Evolutionary conservation across 805 yeast species (phyloP).

Genomic region (Wickerhamiella hasegawae): DNA sequence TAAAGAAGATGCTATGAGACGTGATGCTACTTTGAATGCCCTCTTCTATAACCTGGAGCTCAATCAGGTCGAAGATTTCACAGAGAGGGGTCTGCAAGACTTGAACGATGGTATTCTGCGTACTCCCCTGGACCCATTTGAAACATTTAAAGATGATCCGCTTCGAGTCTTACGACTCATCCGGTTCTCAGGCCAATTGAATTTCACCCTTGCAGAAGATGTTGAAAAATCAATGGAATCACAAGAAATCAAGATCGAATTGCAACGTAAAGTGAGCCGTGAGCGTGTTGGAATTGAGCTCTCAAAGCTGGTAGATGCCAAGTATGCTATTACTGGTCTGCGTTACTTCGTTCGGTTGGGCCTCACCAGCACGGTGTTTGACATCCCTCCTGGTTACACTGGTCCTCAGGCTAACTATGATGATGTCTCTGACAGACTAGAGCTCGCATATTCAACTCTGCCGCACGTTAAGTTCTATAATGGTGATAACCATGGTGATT

Average conservation of each 20-base stretch:
- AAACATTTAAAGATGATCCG: conserved; percentile 90
- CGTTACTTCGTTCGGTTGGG: conserved; percentile 37
- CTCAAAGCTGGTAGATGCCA: conserved; percentile 54
- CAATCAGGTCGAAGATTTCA: conserved; percentile 65
- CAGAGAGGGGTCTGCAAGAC: conserved; percentile 61
- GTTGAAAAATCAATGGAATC: conserved; percentile 49
- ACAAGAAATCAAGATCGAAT: conserved; percentile 37
- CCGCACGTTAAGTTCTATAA: conserved; percentile 4
- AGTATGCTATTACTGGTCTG: conserved; percentile 48
- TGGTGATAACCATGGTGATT: conserved; percentile 10
- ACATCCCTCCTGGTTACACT: conserved; percentile 10
- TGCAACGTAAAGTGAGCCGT: conserved; percentile 62
- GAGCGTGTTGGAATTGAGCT: conserved; percentile 84
- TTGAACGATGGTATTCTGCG: conserved; percentile 52
- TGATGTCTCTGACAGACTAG: conserved; percentile 11
- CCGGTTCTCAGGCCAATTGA: conserved; percentile 69
- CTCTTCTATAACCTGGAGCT: conserved; percentile 69
- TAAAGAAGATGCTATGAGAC: conserved; percentile 71
- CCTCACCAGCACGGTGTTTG: conserved; percentile 44
- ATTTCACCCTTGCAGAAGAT: conserved; percentile 44
- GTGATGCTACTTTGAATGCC: conserved; percentile 94
- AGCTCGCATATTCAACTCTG: conserved; percentile 10
- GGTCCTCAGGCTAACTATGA: conserved; percentile 6
- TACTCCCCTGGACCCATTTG: conserved; percentile 74
- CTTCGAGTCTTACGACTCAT: conserved; percentile 71